Percentiles rank a stretch among this genome's conserved stretches.
Evolutionary conservation across 2,329 filamentous ascomycete species (phyloP).

Genomic region (Botrytis medusae): DNA sequence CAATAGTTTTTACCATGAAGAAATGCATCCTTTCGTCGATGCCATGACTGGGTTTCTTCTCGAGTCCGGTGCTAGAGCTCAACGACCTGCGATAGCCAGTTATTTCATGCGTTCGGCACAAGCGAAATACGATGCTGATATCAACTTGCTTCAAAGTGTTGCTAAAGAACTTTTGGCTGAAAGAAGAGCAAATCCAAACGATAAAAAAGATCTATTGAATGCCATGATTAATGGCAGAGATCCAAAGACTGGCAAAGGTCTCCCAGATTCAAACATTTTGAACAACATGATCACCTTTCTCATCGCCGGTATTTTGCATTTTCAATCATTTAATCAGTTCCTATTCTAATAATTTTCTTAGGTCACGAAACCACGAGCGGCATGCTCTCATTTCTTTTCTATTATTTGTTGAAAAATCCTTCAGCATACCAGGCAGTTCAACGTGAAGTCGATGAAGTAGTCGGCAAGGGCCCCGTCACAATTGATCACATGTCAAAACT

Average conservation of each 20-base stretch:
- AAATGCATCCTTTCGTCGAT: constrained; percentile 67
- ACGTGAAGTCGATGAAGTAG: constrained; percentile 54
- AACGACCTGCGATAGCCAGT: constrained; percentile 47
- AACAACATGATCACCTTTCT: constrained; percentile 74
- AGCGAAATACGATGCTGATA: constrained; percentile 54
- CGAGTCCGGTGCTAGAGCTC: constrained; percentile 54
- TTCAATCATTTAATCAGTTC: constrained; percentile 14
- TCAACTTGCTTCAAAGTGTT: constrained; percentile 43
- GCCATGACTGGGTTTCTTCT: constrained; percentile 64
- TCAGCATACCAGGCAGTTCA: constrained; percentile 48
- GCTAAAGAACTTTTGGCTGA: constrained; percentile 56
- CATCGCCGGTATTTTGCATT: constrained; percentile 45
- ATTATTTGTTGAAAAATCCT: constrained; percentile 53
- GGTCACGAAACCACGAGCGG: constrained; percentile 68
- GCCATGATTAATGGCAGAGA: constrained; percentile 70
- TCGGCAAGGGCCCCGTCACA: constrained; percentile 47
- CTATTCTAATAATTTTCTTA: constrained; percentile 46
- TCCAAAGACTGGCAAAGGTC: constrained; percentile 63
- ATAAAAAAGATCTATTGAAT: constrained; percentile 66
- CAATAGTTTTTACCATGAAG: constrained; percentile 70
- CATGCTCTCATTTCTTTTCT: constrained; percentile 51
- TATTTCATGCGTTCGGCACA: constrained; percentile 48
- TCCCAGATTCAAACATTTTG: constrained; percentile 62
- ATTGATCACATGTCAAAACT: constrained; percentile 54
- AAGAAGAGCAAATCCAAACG: constrained; percentile 55